Evolutionary conservation across 257 asterid genomes (phyloP).

Genomic region (Solanum ossicruentum): DNA sequence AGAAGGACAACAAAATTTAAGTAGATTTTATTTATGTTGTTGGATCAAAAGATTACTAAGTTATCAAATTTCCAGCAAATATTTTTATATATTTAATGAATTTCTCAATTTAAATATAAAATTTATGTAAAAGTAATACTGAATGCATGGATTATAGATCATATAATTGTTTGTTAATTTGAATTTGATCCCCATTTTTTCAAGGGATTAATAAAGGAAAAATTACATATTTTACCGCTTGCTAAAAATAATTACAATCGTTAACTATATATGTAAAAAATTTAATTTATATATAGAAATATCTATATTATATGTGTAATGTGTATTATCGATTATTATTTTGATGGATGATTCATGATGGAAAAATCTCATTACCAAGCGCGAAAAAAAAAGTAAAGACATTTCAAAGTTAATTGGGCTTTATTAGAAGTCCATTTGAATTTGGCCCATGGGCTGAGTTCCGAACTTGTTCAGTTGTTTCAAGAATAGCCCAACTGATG

Average conservation of each 20-base stretch:
- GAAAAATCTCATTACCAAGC: not conserved
- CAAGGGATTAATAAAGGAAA: not conserved
- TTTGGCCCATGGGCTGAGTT: not conserved
- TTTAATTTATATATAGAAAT: not conserved
- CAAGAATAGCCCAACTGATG: too few species aligned
- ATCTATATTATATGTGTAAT: not conserved
- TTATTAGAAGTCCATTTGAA: not conserved
- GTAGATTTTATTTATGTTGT: not conserved
- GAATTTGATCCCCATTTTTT: not conserved
- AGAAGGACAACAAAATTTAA: not conserved
- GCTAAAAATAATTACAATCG: not conserved
- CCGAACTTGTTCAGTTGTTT: not conserved
- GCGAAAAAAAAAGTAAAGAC: not conserved
- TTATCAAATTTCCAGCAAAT: not conserved
- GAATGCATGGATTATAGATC: not conserved
- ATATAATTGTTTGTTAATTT: not conserved
- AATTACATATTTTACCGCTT: not conserved
- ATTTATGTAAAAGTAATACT: too few species aligned
- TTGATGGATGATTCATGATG: not conserved
- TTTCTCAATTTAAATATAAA: not conserved
- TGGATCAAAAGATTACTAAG: accelerated
- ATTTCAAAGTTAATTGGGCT: not conserved
- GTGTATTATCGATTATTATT: not conserved
- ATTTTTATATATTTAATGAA: not conserved
- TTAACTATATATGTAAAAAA: not conserved